Evolutionary conservation across 2,329 filamentous ascomycete species (phyloP).

Genomic region (Pestalotiopsis sp.): DNA sequence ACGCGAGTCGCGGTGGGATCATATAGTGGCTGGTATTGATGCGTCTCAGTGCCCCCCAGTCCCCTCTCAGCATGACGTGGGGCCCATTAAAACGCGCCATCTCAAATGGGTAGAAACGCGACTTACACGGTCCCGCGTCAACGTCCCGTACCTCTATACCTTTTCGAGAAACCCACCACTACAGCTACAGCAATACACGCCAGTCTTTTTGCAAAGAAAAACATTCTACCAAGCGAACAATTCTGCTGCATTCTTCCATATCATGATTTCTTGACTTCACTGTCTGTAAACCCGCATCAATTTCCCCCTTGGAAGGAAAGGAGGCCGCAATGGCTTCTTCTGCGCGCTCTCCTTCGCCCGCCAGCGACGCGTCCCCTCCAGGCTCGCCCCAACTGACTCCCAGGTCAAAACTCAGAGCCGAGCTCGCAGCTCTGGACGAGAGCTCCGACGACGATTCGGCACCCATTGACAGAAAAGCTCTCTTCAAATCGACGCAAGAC

Average conservation of each 20-base stretch:
- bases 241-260: background rate
- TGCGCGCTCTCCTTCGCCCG: constrained; percentile 46
- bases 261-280: constrained; percentile 20
- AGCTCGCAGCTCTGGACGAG: constrained; percentile 50
- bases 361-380: constrained; percentile 41
- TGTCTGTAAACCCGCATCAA: constrained; percentile 13
- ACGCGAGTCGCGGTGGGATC: too few relatives aligned
- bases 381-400: constrained; percentile 50
- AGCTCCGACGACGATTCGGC: constrained; percentile 43
- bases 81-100: constrained; percentile 13
- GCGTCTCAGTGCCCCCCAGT: background rate
- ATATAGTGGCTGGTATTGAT: background rate
- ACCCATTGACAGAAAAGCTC: constrained; percentile 23
- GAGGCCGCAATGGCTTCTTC: constrained; percentile 46
- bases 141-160: constrained; percentile 4
- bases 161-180: constrained; percentile 12
- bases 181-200: constrained; percentile 1
- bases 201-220: constrained; percentile 10
- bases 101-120: constrained; percentile 2
- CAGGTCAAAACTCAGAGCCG: constrained; percentile 55
- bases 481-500: constrained; percentile 26
- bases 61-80: background rate
- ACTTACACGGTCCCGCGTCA: constrained; percentile 14
- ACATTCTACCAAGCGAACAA: background rate
- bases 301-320: constrained; percentile 7